phyloP scores from a whole-genome alignment of 768 basidiomycete species.

The Lactifluus volemus region DNA sequence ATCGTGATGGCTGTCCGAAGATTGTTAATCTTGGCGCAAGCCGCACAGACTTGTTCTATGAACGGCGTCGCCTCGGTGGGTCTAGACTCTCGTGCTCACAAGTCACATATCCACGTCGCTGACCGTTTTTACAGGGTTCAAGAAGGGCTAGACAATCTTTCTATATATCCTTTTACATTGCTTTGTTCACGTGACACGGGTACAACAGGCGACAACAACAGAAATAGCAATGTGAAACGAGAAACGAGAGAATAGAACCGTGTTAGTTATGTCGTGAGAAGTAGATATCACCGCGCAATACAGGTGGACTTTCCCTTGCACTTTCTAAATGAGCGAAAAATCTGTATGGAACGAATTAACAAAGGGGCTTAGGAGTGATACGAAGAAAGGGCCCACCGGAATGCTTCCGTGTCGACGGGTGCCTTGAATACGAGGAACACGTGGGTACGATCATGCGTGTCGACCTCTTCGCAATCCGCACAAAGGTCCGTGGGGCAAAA shows the following conservation, averaged over 20 bases:
- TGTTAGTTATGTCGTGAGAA: neutral
- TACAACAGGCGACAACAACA: neutral
- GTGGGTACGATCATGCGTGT: constrained; percentile 76
- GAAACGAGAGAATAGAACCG: too few relatives aligned
- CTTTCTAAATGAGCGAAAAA: constrained; percentile 11
- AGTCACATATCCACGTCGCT: neutral
- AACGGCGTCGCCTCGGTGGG: constrained; percentile 74
- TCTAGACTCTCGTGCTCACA: neutral
- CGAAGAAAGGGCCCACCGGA: constrained; percentile 42
- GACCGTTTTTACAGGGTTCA: constrained; percentile 44
- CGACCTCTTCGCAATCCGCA: constrained; percentile 67
- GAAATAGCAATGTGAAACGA: neutral
- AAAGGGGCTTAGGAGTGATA: neutral
- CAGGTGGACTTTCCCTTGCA: constrained; percentile 3
- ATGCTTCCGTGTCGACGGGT: constrained; percentile 64
- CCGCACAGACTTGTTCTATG: constrained; percentile 88
- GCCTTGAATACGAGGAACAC: constrained; percentile 87
- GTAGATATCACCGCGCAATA: constrained; percentile 5
- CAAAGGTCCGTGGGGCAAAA: constrained; percentile 88
- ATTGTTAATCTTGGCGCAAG: constrained; percentile 95
- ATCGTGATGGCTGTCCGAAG: constrained; percentile 97
- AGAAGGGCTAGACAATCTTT: constrained; percentile 41
- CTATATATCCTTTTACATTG: neutral
- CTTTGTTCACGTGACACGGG: neutral
- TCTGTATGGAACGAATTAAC: neutral